These are phyloP conservation scores for Podospora bellae-mahoneyi DNA, from an alignment of 495 filamentous ascomycete species.

Conservation along the genomic window DNA sequence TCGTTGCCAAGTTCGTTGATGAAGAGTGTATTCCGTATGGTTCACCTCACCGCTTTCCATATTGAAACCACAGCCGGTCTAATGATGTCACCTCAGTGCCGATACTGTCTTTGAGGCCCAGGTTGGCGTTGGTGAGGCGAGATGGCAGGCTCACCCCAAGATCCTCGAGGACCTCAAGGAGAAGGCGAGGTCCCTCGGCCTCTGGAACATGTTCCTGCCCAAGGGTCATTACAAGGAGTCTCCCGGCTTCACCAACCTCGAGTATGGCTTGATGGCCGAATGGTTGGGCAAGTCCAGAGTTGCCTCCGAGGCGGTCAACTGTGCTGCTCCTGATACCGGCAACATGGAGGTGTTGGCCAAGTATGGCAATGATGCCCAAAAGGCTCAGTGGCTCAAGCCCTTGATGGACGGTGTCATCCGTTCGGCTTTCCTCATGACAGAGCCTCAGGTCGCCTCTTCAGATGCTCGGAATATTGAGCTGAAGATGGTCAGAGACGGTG, in stretches of 20 bases:
- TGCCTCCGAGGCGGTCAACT: slow-evolving; percentile 87
- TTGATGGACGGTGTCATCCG: slow-evolving; percentile 82
- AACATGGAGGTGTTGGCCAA: slow-evolving; percentile 97
- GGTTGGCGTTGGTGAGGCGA: slow-evolving; percentile 66
- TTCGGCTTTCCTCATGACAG: slow-evolving; percentile 91
- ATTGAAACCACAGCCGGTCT: slow-evolving; percentile 12
- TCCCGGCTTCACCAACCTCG: slow-evolving; percentile 84
- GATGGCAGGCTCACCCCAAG: slow-evolving; percentile 73
- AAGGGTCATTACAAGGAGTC: slow-evolving; percentile 93
- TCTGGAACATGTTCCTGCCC: slow-evolving; percentile 98
- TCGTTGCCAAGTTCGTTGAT: slow-evolving; percentile 94
- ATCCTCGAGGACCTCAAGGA: slow-evolving; percentile 86
- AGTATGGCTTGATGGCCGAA: slow-evolving; percentile 93
- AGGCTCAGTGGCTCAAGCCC: slow-evolving; percentile 78
- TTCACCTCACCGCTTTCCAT: slow-evolving; percentile 7
- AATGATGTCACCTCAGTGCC: slow-evolving; percentile 42
- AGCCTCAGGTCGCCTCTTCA: slow-evolving; percentile 78
- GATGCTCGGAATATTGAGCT: slow-evolving; percentile 88
- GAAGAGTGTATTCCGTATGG: slow-evolving; percentile 84
- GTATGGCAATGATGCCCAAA: slow-evolving; percentile 87
- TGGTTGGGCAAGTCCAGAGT: slow-evolving; percentile 74
- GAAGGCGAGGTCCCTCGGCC: slow-evolving; percentile 75
- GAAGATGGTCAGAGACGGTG: slow-evolving; percentile 72
- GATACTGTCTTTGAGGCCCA: slow-evolving; percentile 75
- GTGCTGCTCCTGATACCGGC: slow-evolving; percentile 85